These are phyloP conservation scores for Leucosporidium scottii DNA, from an alignment of 768 basidiomycete genomes.

Conservation along the genomic window DNA sequence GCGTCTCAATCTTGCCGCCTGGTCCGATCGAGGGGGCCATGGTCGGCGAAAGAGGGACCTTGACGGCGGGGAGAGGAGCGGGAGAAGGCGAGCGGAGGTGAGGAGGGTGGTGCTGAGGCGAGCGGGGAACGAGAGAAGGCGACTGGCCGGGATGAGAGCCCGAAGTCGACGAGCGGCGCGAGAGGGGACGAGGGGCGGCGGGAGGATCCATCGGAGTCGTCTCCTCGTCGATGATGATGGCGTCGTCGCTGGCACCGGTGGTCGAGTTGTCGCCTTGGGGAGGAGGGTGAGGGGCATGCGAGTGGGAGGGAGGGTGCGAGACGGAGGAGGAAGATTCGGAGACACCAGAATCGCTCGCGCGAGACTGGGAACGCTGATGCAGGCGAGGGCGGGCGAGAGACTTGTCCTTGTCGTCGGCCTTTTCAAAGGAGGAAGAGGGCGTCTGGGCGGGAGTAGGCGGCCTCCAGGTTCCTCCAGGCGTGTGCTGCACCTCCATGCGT, in stretches of 20 bases:
- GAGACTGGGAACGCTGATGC: too few relatives aligned
- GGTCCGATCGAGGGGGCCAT: conserved; percentile 29
- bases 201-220: conserved; percentile 30
- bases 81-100: conserved; percentile 40
- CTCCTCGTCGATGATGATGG: conserved; percentile 1
- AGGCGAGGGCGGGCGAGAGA: neutral
- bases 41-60: conserved; percentile 15
- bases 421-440: neutral
- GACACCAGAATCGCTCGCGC: too few relatives aligned
- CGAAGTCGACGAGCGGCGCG: conserved; percentile 19
- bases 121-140: conserved; percentile 42
- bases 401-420: neutral
- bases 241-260: neutral
- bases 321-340: neutral
- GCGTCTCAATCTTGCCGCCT: conserved; percentile 54
- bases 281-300: neutral
- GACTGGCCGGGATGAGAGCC: conserved; percentile 3
- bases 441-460: neutral
- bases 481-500: conserved; percentile 53
- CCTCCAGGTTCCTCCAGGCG: neutral
- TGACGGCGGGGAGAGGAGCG: conserved; percentile 85
- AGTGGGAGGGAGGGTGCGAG: neutral
- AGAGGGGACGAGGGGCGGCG: conserved; percentile 5
- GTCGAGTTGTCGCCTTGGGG: conserved; percentile 11
- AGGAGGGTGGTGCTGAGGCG: neutral